Base-by-base conservation (phyloP, 2,329 filamentous ascomycete species). In the Claviceps sp. region DNA sequence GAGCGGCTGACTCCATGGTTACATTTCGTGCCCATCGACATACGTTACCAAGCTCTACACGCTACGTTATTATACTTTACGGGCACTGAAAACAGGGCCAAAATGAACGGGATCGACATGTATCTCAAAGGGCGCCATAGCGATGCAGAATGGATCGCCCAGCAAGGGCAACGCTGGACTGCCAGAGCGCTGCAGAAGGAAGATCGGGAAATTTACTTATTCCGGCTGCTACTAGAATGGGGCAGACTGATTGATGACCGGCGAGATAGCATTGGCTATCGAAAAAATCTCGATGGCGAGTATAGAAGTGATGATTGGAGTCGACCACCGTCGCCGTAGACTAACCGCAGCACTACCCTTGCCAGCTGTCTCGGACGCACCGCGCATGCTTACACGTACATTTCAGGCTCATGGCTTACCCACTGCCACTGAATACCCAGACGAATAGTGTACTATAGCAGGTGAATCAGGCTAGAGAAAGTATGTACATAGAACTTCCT, bases 171-270 rank as follows among this genome's bases (percentile, higher is more conserved):
- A 49, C 73, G 75, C 53, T 88, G 86, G 85, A 80, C 79, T 2
- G 68, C 70, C 6, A 72, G 73, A 61, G 83, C 78, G 13, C 58
- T 89, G 17, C 71, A 83, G 53, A 79, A 77, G 59, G 83, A 84
- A 63, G 88, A 93, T 60, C 86, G 85, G 78, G 84, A 89, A 64
- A 76, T 88, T 9, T 93, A 93, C 61, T 73, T 91, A 60, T 93
- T 90, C 61, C 71, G 87, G 46, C 63, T 93, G 54, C 66, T 93
- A 58, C 67, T 93, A 20, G 87, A 93, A 69, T 93, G 86, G 83
- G 85, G 76, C 2, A 69, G 85, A 55, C 61, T 89, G 45, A 76
- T 83, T 22, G 78, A 85, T 65, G 83, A 88, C 59, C 61, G 68
- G 40, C 64, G 76, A 55, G 71, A 76, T n/a, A 65, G 67, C 13